Evolutionary conservation across 805 yeast species (phyloP).

Genomic region (Zygotorulaspora danielsina): DNA sequence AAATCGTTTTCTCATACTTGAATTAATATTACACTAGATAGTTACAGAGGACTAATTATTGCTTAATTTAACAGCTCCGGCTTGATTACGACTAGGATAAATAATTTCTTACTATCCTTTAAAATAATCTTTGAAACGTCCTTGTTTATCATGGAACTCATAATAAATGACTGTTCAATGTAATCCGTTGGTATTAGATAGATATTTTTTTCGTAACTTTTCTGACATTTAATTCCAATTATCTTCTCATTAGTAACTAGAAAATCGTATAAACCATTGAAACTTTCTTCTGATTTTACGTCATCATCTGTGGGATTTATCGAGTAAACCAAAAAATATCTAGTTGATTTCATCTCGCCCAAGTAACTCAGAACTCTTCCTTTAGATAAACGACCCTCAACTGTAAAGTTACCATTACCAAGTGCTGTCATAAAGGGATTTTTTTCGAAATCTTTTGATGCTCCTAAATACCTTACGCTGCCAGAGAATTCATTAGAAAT

Average conservation of each 20-base stretch:
- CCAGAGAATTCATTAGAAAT: constrained; percentile 14
- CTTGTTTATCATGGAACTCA: constrained; percentile 9
- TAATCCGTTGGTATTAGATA: constrained; percentile 36
- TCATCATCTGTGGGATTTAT: constrained; percentile 13
- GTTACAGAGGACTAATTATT: background rate
- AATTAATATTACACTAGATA: background rate
- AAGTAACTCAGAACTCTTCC: constrained; percentile 24
- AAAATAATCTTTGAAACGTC: constrained; percentile 13
- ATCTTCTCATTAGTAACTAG: constrained; percentile 19
- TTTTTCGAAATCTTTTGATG: constrained; percentile 16
- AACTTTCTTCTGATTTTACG: constrained; percentile 21
- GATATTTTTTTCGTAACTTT: constrained; percentile 21
- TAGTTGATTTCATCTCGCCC: constrained; percentile 19
- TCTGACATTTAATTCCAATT: constrained; percentile 23
- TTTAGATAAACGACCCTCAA: constrained; percentile 31
- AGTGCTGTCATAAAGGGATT: constrained; percentile 23
- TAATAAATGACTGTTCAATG: constrained; percentile 18
- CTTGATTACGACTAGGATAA: constrained; percentile 19
- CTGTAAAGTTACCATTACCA: constrained; percentile 37
- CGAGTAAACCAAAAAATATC: constrained; percentile 23
- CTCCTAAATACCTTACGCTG: constrained; percentile 14
- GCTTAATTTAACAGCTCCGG: constrained; percentile 16
- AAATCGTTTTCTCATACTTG: constrained; percentile 10
- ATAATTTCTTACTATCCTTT: constrained; percentile 16
- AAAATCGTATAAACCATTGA: constrained; percentile 18